Base-by-base conservation (phyloP, 139 green algal species). In the Desmodesmus armatus region DNA sequence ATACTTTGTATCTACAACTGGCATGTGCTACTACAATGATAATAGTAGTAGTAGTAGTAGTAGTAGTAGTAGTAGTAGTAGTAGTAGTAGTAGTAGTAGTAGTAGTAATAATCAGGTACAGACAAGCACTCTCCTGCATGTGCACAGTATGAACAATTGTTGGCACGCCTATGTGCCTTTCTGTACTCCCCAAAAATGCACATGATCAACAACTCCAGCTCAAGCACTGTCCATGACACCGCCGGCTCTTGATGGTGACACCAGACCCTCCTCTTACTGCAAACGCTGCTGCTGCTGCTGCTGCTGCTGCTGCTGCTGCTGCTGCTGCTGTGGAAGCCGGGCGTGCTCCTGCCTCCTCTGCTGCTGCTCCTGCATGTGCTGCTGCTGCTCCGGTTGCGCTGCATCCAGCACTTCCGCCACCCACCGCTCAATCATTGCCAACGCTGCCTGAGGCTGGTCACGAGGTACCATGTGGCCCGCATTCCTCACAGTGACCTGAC, bases 381-480 rank as follows among this genome's bases (percentile, higher is more conserved):
- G n/a, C n/a, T 39, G n/a, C n/a, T 37, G 60, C 60, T 69, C n/a
- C n/a, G 19, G n/a, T n/a, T 69, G 60, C n/a, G 17, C 13, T 69
- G 1, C 2, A 29, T 17, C n/a, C 37, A 75, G 37, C 27, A 75
- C 37, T 31, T 19, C 35, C 29, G 37, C 37, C 29, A 87, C 80
- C 88, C 88, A 91, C 0, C 23, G 43, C 55, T 91, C 78, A 17
- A 91, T 49, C 88, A 91, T 53, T 65, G 70, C 80, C 31, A 58
- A 87, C 40, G 83, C 80, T 1, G 80, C 81, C 13, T 70, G 11
- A 5, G 89, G 91, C 51, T 87, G 86, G 55, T 94, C 87, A 3
- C 67, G 55, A 0, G 89, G 90, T 27, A 80, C 73, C 91, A 94
- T 94, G 82, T 94, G 91, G 2, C 91, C 91, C 3, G 91, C 91